Percentiles rank a stretch among this genome's conserved stretches.
Conservation (phyloP, 495 filamentous ascomycete genomes). For the Endocarpon pusillum region DNA sequence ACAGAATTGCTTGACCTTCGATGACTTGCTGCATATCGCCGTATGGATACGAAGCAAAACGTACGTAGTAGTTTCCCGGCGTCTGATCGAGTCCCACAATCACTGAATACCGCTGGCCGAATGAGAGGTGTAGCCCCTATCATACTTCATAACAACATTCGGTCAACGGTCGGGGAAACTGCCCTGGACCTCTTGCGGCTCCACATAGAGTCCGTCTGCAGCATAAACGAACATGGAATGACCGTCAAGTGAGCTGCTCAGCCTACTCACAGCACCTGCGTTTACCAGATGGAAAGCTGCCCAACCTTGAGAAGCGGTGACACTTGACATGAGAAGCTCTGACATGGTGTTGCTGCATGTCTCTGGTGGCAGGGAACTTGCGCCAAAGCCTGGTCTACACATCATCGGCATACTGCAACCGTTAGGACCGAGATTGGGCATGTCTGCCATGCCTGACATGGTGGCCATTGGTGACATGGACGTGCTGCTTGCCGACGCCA, state of each 20-base stretch:
- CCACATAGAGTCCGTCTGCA: constrained; percentile 12
- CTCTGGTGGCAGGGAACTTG: constrained; percentile 8
- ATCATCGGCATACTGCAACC: constrained; percentile 10
- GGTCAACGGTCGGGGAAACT: constrained; percentile 1
- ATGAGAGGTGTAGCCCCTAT: constrained; percentile 8
- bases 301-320: constrained; percentile 8
- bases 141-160: too few relatives aligned
- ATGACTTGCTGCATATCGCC: constrained; percentile 10
- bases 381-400: constrained; percentile 7
- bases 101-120: constrained; percentile 12
- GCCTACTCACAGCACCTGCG: constrained; percentile 6
- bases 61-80: constrained; percentile 9
- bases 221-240: constrained; percentile 12
- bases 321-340: constrained; percentile 4
- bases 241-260: constrained; percentile 9
- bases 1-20: constrained; percentile 8
- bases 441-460: constrained; percentile 6
- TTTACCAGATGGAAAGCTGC: constrained; percentile 11
- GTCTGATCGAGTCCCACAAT: constrained; percentile 11
- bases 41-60: constrained; percentile 8
- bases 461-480: constrained; percentile 3
- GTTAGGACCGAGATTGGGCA: constrained; percentile 1
- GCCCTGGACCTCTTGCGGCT: constrained; percentile 11
- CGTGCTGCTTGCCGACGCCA: neutral
- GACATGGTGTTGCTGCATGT: constrained; percentile 10